Percentiles rank a stretch among this genome's conserved stretches.
phyloP scores from a whole-genome alignment of 371 early-diverging fungal genomes.

The Batrachochytrium dendrobatidis region DNA sequence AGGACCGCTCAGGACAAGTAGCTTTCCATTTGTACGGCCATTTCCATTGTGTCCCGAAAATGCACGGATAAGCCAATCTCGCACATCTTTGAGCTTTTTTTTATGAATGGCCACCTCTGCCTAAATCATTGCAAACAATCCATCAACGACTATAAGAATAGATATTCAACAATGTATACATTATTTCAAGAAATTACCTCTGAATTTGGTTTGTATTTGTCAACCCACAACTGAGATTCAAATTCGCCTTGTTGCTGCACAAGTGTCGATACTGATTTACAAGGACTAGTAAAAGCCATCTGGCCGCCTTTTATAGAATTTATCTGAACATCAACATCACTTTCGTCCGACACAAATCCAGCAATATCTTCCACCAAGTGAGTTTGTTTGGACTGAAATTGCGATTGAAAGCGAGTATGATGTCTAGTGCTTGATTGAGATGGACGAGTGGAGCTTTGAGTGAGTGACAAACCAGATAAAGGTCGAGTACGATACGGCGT shows the following conservation, averaged over 20 bases:
- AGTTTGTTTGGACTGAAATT: too few species aligned
- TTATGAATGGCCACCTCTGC: slow-evolving; percentile 52
- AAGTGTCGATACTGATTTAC: too few species aligned
- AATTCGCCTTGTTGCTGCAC: not conserved
- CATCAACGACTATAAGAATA: not conserved
- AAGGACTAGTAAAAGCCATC: too few species aligned
- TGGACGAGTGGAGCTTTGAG: too few species aligned
- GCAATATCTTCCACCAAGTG: too few species aligned
- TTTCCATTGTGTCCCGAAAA: not conserved
- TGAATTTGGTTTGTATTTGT: slow-evolving; percentile 26
- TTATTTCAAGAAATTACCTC: slow-evolving; percentile 24
- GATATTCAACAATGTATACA: slow-evolving; percentile 6
- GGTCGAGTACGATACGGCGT: too few species aligned
- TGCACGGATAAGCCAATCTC: slow-evolving; percentile 46
- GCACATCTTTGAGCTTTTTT: slow-evolving; percentile 45
- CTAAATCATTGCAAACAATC: slow-evolving; percentile 8
- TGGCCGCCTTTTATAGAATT: too few species aligned
- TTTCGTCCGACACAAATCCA: too few species aligned
- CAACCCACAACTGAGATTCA: slow-evolving; percentile 29
- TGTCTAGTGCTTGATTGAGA: too few species aligned
- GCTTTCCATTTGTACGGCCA: not conserved
- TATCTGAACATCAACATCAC: too few species aligned
- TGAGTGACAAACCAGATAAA: too few species aligned
- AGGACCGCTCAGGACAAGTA: slow-evolving; percentile 63
- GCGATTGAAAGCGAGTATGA: too few species aligned